Base-by-base conservation (phyloP, 306 rosid species). In the Benincasa hispida region DNA sequence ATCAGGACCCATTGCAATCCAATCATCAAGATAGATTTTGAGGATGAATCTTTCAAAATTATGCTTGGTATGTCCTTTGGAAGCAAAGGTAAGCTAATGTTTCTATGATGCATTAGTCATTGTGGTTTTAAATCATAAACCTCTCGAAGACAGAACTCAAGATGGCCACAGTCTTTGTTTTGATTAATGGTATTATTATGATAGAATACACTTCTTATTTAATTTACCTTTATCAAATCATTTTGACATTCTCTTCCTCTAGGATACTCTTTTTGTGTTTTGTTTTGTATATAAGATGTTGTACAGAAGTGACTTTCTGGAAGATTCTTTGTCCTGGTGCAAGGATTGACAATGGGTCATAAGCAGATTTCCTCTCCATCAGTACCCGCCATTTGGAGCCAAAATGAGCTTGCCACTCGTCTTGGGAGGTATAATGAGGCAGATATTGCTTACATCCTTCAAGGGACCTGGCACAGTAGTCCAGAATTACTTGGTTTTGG, bases 261-360 rank as follows among this genome's bases (percentile, higher is more conserved):
- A 34, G 78, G 78, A 27, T 72, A 51, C 35, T 35, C 35, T 6
- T 8, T 54, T 57, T 37, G 77, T 74, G 77, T 5, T 63, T 24
- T 74, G 35, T 74, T 32, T 57, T 35, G 14, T 48, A 74, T 55
- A n/a, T 51, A 74, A 55, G 51, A 74, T 30, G 22, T 22, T 53
- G 30, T 32, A 81, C 45, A 45, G 84, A 77, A 51, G 78, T 54
- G 28, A 86, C 87, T 91, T 87, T 90, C 84, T 87, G 89, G 85
- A 91, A 94, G 83, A 94, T 89, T 80, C 85, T 84, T 35, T 91
- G 97, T 39, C 98, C 98, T 42, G 98, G 97, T 30, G 96, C 89
- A 77, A 94, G 96, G 62, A 94, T 86, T 76, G 96, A 88, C 47
- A 91, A 80, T 65, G 98, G 98, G 80, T 94, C 98, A 81, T 91